Evolutionary conservation across 441 rosid species (phyloP).

Genomic region (Lepidium campestre): DNA sequence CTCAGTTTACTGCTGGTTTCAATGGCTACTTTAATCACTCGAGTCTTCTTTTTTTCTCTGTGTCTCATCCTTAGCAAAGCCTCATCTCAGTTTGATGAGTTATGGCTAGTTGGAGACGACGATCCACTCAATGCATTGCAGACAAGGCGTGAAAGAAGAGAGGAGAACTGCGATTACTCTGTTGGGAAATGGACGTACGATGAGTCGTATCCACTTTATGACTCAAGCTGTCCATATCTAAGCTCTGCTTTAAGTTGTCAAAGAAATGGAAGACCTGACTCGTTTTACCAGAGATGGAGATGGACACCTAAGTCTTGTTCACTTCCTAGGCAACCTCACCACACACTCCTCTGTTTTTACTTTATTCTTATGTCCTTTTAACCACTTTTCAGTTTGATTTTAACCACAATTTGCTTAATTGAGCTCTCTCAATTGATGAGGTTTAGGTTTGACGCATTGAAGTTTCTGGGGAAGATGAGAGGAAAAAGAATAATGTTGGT

Average conservation of each 20-base stretch:
- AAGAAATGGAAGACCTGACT: constrained; percentile 88
- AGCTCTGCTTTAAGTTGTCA: constrained; percentile 72
- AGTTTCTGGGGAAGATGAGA: constrained; percentile 76
- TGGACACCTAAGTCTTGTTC: constrained; percentile 80
- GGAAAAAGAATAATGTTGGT: constrained; percentile 79
- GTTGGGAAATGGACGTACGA: constrained; percentile 81
- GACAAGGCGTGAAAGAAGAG: constrained; percentile 32
- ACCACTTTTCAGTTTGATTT: not conserved
- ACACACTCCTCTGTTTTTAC: not conserved
- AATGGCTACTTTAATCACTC: constrained; percentile 21
- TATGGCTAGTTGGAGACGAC: constrained; percentile 49
- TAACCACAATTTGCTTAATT: not conserved
- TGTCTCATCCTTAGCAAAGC: constrained; percentile 38
- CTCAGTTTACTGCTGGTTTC: not conserved
- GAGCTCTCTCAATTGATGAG: not conserved
- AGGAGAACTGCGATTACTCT: constrained; percentile 49
- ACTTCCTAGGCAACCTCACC: constrained; percentile 66
- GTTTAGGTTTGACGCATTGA: constrained; percentile 76
- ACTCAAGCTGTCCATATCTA: constrained; percentile 72
- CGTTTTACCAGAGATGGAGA: constrained; percentile 83
- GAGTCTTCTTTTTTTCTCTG: constrained; percentile 18
- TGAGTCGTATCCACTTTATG: constrained; percentile 84
- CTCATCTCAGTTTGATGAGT: constrained; percentile 29
- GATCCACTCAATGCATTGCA: constrained; percentile 44
- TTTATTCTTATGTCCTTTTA: not conserved